A percentile compares a stretch with the other conserved stretches of the same genome.
Conservation (phyloP, 2,329 filamentous ascomycete species). For the Fusarium tricinctum region DNA sequence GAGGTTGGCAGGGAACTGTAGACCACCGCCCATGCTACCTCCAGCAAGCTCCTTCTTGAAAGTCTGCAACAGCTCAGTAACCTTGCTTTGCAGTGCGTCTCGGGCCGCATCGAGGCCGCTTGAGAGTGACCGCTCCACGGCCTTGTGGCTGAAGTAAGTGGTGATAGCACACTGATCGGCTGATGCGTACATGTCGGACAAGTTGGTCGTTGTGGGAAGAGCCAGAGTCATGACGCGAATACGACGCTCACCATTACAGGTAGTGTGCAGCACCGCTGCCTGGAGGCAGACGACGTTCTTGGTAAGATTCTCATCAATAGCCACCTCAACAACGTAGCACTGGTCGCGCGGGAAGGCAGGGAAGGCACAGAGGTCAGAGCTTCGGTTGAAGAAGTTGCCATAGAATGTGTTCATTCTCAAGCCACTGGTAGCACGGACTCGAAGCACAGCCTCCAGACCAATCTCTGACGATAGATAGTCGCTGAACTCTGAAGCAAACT, state of each 20-base stretch:
- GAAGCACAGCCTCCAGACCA: slow-evolving; percentile 93
- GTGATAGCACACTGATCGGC: slow-evolving; percentile 95
- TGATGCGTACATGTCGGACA: slow-evolving; percentile 93
- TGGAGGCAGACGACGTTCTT: slow-evolving; percentile 95
- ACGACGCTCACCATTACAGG: slow-evolving; percentile 94
- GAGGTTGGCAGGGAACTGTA: slow-evolving; percentile 95
- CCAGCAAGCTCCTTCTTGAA: slow-evolving; percentile 98
- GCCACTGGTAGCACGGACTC: slow-evolving; percentile 94
- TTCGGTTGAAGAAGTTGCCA: slow-evolving; percentile 99
- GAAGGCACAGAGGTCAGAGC: slow-evolving; percentile 97
- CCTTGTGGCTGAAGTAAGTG: slow-evolving; percentile 97
- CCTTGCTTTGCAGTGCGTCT: slow-evolving; percentile 90
- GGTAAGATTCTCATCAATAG: slow-evolving; percentile 93
- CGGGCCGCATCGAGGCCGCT: slow-evolving; percentile 90
- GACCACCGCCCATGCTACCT: slow-evolving; percentile 92
- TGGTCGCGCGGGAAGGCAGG: slow-evolving; percentile 98
- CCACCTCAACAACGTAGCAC: slow-evolving; percentile 97
- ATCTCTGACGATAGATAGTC: slow-evolving; percentile 98
- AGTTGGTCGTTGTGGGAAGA: slow-evolving; percentile 89
- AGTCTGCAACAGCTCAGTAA: slow-evolving; percentile 91
- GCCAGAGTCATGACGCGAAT: slow-evolving; percentile 95
- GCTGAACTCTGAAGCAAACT: slow-evolving; percentile 96
- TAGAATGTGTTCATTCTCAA: slow-evolving; percentile 98
- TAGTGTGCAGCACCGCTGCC: slow-evolving; percentile 95
- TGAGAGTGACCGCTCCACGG: slow-evolving; percentile 89